Conservation (phyloP, 2,329 filamentous ascomycete species). For the Septoria linicola region DNA sequence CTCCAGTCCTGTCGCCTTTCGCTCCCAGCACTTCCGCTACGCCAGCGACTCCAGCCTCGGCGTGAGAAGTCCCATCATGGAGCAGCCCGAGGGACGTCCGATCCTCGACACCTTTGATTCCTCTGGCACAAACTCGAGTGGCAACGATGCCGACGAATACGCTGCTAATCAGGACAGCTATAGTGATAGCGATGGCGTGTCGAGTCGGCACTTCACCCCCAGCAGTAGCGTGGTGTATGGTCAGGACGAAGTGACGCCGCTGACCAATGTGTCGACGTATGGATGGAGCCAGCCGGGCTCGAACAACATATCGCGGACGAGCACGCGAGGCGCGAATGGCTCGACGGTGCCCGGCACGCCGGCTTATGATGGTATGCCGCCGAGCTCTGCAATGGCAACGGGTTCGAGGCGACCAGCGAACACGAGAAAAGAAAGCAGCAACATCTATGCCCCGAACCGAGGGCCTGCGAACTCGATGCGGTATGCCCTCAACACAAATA, state of each 20-base stretch:
- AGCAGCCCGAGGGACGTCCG: constrained; percentile 34
- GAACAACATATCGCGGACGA: constrained; percentile 18
- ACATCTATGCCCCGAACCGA: constrained; percentile 51
- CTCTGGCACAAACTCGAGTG: constrained; percentile 33
- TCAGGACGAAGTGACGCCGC: constrained; percentile 29
- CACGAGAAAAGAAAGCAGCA: constrained; percentile 48
- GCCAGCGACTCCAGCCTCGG: constrained; percentile 25
- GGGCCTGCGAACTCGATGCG: constrained; percentile 47
- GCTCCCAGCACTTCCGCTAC: constrained; percentile 24
- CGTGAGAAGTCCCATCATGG: constrained; percentile 33
- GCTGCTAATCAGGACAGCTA: constrained; percentile 23
- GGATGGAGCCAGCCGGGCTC: constrained; percentile 29
- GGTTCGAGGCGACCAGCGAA: constrained; percentile 40
- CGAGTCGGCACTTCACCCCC: constrained; percentile 30
- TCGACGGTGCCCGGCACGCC: constrained; percentile 13
- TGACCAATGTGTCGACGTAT: constrained; percentile 34
- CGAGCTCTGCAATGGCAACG: constrained; percentile 19
- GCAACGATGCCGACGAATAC: constrained; percentile 28
- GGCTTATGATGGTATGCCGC: constrained; percentile 25
- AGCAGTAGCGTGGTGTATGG: constrained; percentile 17
- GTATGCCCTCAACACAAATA: constrained; percentile 40
- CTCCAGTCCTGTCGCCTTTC: constrained; percentile 12
- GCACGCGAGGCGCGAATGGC: constrained; percentile 15
- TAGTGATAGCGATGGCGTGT: constrained; percentile 32
- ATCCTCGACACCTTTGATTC: constrained; percentile 36